A percentile compares a stretch with the other conserved stretches of the same genome.
Evolutionary conservation across 164 flowering plant species (phyloP).

Genomic region (Akebia trifoliata): DNA sequence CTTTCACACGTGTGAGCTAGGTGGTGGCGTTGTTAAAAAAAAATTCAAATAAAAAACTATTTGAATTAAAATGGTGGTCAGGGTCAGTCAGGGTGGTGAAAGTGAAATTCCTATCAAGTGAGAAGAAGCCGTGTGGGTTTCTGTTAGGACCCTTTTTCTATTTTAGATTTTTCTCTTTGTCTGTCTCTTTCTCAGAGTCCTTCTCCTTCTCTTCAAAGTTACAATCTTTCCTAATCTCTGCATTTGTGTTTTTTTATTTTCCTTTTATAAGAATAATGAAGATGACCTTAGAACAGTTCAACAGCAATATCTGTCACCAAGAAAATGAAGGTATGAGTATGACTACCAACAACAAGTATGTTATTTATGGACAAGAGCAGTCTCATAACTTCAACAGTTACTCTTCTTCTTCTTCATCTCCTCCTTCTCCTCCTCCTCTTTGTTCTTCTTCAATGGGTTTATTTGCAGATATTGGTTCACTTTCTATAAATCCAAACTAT

Average conservation of each 20-base stretch:
- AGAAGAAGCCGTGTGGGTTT: constrained; percentile 36
- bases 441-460: constrained; percentile 34
- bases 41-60: too few species aligned
- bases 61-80: constrained; percentile 23
- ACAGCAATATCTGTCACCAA: constrained; percentile 26
- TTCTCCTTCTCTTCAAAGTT: neutral
- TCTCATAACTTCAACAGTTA: too few species aligned
- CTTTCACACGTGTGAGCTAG: constrained; percentile 40
- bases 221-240: too few species aligned
- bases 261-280: too few species aligned
- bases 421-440: too few species aligned
- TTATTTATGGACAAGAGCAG: constrained; percentile 11
- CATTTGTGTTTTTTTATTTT: too few species aligned
- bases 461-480: constrained; percentile 54
- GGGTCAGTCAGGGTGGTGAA: constrained; percentile 32
- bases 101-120: too few species aligned
- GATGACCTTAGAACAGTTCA: constrained; percentile 49
- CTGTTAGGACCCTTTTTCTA: constrained; percentile 32
- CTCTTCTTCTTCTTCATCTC: too few species aligned
- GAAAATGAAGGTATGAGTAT: constrained; percentile 32
- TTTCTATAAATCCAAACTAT: constrained; percentile 40
- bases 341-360: constrained; percentile 27
- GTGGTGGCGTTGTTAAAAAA: too few species aligned
- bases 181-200: neutral
- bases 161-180: constrained; percentile 23